Evolutionary conservation across 2,329 filamentous ascomycete genomes (phyloP).

Genomic region (Exserohilum rostratum): DNA sequence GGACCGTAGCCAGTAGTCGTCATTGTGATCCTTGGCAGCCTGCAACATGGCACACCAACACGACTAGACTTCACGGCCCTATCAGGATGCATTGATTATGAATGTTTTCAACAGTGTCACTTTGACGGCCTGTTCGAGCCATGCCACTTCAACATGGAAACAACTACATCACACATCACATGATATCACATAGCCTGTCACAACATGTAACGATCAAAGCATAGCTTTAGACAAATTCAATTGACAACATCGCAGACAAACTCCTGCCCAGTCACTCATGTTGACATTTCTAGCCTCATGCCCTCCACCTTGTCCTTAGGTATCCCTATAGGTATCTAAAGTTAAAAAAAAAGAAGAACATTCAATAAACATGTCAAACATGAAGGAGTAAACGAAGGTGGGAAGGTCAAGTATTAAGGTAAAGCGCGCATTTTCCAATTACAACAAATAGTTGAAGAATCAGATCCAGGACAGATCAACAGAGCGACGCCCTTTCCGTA

Average conservation of each 20-base stretch:
- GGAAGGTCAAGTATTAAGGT: slow-evolving; percentile 25
- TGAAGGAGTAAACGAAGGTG: slow-evolving; percentile 24
- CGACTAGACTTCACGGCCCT: background rate
- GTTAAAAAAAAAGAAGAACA: slow-evolving; percentile 8
- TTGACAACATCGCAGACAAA: slow-evolving; percentile 6
- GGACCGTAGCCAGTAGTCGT: too few relatives aligned
- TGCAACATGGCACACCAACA: background rate
- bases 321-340: slow-evolving; percentile 35
- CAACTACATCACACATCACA: background rate
- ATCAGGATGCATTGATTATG: too few relatives aligned
- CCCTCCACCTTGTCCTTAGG: slow-evolving; percentile 14
- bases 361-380: background rate
- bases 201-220: background rate
- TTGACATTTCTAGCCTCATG: slow-evolving; percentile 11
- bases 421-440: slow-evolving; percentile 24
- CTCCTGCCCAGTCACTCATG: slow-evolving; percentile 7
- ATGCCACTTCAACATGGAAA: too few relatives aligned
- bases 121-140: too few relatives aligned
- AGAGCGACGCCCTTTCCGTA: slow-evolving; percentile 10
- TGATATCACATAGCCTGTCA: background rate
- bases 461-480: slow-evolving; percentile 23
- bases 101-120: too few relatives aligned
- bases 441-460: slow-evolving; percentile 25
- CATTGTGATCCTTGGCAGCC: too few relatives aligned
- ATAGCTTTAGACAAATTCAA: slow-evolving; percentile 6